phyloP scores from a whole-genome alignment of 305 asterid species.

The Ilex paraguariensis region DNA sequence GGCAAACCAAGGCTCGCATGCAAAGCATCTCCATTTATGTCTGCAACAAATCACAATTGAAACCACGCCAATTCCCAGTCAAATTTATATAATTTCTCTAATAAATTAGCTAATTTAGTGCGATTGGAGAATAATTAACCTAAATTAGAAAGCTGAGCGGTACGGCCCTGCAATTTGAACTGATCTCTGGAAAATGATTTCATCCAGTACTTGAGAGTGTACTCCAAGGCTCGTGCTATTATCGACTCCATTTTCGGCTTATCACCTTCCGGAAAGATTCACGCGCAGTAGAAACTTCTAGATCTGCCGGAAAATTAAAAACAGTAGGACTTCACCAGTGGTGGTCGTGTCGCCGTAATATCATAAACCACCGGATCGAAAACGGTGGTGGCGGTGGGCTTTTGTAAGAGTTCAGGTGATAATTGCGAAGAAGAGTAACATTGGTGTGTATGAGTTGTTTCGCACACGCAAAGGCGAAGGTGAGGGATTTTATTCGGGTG shows the following conservation, averaged over 20 bases:
- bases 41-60: slow-evolving; percentile 31
- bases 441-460: not conserved
- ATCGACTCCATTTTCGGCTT: slow-evolving; percentile 69
- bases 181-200: slow-evolving; percentile 94
- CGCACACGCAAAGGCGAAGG: not conserved
- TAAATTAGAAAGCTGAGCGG: slow-evolving; percentile 82
- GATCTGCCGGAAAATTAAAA: slow-evolving; percentile 5
- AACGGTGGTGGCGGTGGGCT: not conserved
- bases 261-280: not conserved
- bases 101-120: slow-evolving; percentile 6
- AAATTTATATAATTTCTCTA: not conserved
- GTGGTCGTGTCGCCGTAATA: not conserved
- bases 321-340: not conserved
- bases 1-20: slow-evolving; percentile 99
- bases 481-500: not conserved
- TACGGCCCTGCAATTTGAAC: slow-evolving; percentile 91
- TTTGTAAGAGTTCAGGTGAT: not conserved
- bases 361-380: slow-evolving; percentile 1
- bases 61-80: slow-evolving; percentile 7
- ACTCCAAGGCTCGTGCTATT: slow-evolving; percentile 88
- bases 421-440: not conserved
- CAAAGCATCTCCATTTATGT: slow-evolving; percentile 87
- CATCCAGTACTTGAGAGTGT: slow-evolving; percentile 93
- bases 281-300: slow-evolving; percentile 9
- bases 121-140: slow-evolving; percentile 34